phyloP scores from a whole-genome alignment of 139 green algal genomes.

The Parachlorella kessleri region DNA sequence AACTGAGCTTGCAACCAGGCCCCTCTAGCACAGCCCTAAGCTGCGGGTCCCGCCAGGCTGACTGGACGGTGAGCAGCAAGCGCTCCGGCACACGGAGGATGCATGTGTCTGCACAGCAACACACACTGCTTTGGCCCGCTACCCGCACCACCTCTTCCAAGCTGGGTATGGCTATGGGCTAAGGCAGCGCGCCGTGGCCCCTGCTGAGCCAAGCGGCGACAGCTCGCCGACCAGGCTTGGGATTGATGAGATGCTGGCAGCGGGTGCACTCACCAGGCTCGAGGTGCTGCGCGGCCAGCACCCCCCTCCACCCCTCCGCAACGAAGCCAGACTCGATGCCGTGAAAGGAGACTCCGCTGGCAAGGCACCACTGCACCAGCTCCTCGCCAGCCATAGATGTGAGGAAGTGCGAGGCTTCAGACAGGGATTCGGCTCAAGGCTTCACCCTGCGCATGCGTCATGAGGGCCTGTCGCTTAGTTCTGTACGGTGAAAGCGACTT shows the following conservation, averaged over 20 bases:
- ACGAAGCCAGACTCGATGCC: conserved; percentile 45
- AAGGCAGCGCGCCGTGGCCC: not conserved
- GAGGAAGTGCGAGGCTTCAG: too few relatives aligned
- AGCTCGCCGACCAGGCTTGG: not conserved
- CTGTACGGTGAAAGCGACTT: too few relatives aligned
- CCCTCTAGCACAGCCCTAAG: not conserved
- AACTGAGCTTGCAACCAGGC: conserved; percentile 4
- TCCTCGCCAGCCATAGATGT: conserved; percentile 5
- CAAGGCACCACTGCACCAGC: conserved; percentile 47
- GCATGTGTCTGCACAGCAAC: conserved; percentile 17
- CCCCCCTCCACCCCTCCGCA: conserved; percentile 52
- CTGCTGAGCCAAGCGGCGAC: not conserved
- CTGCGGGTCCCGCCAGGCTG: conserved; percentile 27
- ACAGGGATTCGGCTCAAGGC: too few relatives aligned
- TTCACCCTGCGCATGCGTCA: too few relatives aligned
- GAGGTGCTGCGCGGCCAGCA: conserved; percentile 57
- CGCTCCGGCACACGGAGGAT: conserved; percentile 53
- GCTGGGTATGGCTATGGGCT: not conserved
- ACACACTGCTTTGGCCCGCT: not conserved
- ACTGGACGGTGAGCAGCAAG: conserved; percentile 53
- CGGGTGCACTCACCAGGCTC: conserved; percentile 7
- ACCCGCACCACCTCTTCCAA: not conserved
- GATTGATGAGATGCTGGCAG: too few relatives aligned
- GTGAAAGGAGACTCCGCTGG: conserved; percentile 15
- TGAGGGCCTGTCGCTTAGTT: too few relatives aligned